Conservation (phyloP, 768 basidiomycete genomes). For the Tubosaeta sp. region DNA sequence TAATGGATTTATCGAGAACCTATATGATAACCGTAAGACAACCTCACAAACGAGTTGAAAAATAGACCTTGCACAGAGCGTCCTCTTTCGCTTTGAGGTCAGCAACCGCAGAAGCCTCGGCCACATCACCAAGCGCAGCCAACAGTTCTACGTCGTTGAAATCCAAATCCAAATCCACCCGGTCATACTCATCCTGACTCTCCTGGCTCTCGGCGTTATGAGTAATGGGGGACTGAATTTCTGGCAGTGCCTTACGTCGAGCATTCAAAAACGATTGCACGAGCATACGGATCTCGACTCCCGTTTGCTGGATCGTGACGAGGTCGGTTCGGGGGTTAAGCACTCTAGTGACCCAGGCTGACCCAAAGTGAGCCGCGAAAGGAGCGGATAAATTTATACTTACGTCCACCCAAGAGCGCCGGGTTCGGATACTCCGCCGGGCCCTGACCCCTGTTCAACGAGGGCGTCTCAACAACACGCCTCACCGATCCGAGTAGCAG, state of each 20-base stretch:
- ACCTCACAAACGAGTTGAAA: not conserved
- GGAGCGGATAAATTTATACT: constrained; percentile 19
- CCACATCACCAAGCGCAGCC: constrained; percentile 46
- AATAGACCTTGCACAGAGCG: constrained; percentile 45
- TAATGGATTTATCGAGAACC: constrained; percentile 48
- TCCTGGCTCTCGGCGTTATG: constrained; percentile 49
- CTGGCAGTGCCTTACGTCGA: constrained; percentile 45
- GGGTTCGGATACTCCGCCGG: constrained; percentile 57
- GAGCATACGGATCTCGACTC: constrained; percentile 52
- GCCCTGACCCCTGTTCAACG: constrained; percentile 35
- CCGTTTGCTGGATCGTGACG: constrained; percentile 37
- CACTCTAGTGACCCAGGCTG: constrained; percentile 58
- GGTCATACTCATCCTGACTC: constrained; percentile 74
- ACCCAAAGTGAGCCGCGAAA: constrained; percentile 7
- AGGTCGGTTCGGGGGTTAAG: constrained; percentile 45
- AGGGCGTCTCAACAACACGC: constrained; percentile 42
- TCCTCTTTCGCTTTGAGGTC: constrained; percentile 43
- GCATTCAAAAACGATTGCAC: constrained; percentile 60
- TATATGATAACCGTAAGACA: constrained; percentile 17
- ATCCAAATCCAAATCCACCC: constrained; percentile 56
- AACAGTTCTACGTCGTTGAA: constrained; percentile 57
- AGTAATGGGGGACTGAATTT: constrained; percentile 26
- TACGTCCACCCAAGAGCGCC: constrained; percentile 51
- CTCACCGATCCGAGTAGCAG: constrained; percentile 56
- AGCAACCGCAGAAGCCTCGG: constrained; percentile 16